Base-by-base conservation (phyloP, 208 protist species). In the Acanthamoeba sp. region DNA sequence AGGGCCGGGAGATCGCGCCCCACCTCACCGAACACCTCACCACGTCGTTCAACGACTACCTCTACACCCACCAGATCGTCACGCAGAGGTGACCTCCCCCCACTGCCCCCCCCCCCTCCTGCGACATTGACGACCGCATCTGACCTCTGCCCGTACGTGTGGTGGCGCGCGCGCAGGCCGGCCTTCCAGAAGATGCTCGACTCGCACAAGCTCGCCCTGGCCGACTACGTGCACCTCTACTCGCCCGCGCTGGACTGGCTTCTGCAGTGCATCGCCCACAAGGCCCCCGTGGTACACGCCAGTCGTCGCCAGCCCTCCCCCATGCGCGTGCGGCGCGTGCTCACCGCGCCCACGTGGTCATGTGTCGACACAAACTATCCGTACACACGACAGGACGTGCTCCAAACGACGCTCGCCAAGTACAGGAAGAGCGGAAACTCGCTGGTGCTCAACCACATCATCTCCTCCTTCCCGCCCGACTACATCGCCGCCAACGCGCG, bases 161-260 rank as follows among this genome's bases (percentile, higher is more conserved):
- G 66, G 69, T 82, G 36, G 78, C 80, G 29, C 48, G 45, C 5
- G 42, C 93, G 36, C 71, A 80, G 71, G 2, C 71, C 71, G 9
- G 40, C 84, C 32, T 66, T 96, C 24, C 55, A 96, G 57, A 73
- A 85, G 5, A 69, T 87, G 3, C 52, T 95, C 1, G 18, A 95
- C 36, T 59, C 76, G 40, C 73, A 95, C 50, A 32, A 66, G 48
- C 78, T 98, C 9, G 91, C 91, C 0, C 24, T 91, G 14, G 34
- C 57, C 12, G 64, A 96, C 27, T 98, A 98, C 85, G n/a, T 98
- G 32, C 93, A 96, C 57, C 76, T 98, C 20, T 98, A 96, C 57
- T 73, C 73, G 38, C 98, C 98, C 36, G 94, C 95, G 18, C 5
- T 98, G 0, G 97, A 98, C n/a, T 98, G 97, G 97, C 69, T 98